Base-by-base conservation (phyloP, 768 basidiomycete genomes). In the Botryobasidium botryosum region DNA sequence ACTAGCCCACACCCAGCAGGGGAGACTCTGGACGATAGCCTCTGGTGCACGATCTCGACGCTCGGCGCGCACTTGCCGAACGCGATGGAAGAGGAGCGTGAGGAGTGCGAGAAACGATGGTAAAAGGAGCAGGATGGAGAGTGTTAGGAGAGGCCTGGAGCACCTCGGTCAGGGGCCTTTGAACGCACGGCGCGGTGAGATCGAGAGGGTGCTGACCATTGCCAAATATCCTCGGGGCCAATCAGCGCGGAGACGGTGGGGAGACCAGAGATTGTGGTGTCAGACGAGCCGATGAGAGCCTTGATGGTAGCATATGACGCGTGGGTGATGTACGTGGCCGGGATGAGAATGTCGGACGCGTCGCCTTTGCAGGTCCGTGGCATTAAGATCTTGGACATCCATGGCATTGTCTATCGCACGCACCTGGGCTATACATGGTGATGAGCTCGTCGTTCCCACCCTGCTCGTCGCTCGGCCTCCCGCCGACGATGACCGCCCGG, bases 341-440 rank as follows among this genome's bases (percentile, higher is more conserved):
- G 71, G 53, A 88, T 90, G 40, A 57, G 65, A 50, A 96, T 76
- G 56, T 88, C 83, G 20, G 80, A 78, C 2, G 90, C 74, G 56
- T 92, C 88, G 55, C 74, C 88, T 55, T 26, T 12, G 37, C 12
- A 13, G 37, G 13, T 13, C n/a, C n/a, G 17, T 17, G 8, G 31
- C 31, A 33, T 33, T 42, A 13, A 27, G 25, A 28, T 28, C 13
- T 42, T 42, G 40, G 15, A 28, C 8, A 6, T 48, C 37, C 18
- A 7, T 40, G 40, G 24, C 38, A 43, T 31, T 21, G 28, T 10
- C 12, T 12, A 10, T 10, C 37, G 56, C 48, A 56, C 69, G 43
- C 40, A 83, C 90, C 81, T 61, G 82, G 83, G 59, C 80, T 84
- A 62, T 83, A 94, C 85, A 94, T 91, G 54, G 82, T 87, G 43